A percentile compares a stretch with the other conserved stretches of the same genome.
These are phyloP conservation scores for Hortiboletus rubellus DNA, from an alignment of 1,284 basidiomycete genomes.

Conservation along the genomic window DNA sequence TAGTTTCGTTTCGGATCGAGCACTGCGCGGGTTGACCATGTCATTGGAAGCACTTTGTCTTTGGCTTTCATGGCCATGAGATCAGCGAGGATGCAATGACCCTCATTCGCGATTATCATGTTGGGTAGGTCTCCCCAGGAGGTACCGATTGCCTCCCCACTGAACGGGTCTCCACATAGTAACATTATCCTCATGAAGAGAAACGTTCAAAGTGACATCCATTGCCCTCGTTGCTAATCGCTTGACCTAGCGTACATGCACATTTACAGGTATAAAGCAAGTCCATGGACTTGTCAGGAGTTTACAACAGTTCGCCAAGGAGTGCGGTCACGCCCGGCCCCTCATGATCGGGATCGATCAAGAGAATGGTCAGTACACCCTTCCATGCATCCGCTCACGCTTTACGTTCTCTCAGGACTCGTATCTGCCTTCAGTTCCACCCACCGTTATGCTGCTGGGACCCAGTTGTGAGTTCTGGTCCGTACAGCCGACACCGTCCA, in stretches of 20 bases:
- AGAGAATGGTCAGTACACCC: slow-evolving; percentile 54
- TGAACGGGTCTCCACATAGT: slow-evolving; percentile 28
- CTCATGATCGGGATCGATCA: slow-evolving; percentile 71
- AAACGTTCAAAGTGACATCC: slow-evolving; percentile 52
- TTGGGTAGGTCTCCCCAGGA: slow-evolving; percentile 43
- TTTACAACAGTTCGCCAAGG: slow-evolving; percentile 56
- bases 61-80: slow-evolving; percentile 63
- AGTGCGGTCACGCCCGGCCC: slow-evolving; percentile 54
- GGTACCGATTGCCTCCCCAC: not conserved
- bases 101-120: slow-evolving; percentile 60
- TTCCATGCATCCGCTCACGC: not conserved
- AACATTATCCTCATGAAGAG: slow-evolving; percentile 69
- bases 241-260: not conserved
- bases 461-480: slow-evolving; percentile 54
- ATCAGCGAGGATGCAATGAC: slow-evolving; percentile 52
- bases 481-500: not conserved
- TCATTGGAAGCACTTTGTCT: slow-evolving; percentile 58
- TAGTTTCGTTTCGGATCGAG: not conserved
- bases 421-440: slow-evolving; percentile 62
- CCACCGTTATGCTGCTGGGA: slow-evolving; percentile 45
- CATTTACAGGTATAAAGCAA: slow-evolving; percentile 48
- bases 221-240: not conserved
- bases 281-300: slow-evolving; percentile 46
- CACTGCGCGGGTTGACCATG: not conserved
- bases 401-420: slow-evolving; percentile 44